Evolutionary conservation across 805 yeast genomes (phyloP), one percentile per base, ranked within the genome.

Genomic region (Scheffersomyces spartinae): DNA sequence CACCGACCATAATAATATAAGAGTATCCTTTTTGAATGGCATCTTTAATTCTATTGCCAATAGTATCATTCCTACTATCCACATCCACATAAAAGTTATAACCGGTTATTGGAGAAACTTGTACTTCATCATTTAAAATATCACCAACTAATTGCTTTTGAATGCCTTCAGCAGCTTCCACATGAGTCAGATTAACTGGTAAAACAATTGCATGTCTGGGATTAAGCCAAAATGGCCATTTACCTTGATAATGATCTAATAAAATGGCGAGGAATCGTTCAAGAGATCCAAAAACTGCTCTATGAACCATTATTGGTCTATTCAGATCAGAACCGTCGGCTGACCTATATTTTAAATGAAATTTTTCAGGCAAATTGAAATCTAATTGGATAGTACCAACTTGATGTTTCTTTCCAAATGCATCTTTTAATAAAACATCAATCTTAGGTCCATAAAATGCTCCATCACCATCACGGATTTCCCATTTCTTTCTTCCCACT

Each of bases 221-320:
- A 35, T 78, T 83, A 22, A 91, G 45, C 98, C 98, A 91, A 47
- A 91, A 85, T 7, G 98, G 98, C 97, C 97, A 91, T 38, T 77
- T 76, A 0, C 97, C 98, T 29, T 71, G 70, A 47, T 74, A 83
- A 36, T 86, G 93, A 47, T 91, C 97, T 26, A 91, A 73, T 32
- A 91, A 58, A 31, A 91, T 68, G 2, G 97, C 95, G 54, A 91
- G 55, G 45, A 91, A 91, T 42, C 98, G 64, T 49, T 91, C 98
- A 6, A 91, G 63, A 0, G 96, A 85, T 0, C 98, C 98, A 47
- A 84, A 83, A 2, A 88, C 84, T 0, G 98, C 98, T 29, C 98
- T 64, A 46, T 91, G 98, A 16, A 91, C 71, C 84, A 91, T 74
- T n/a, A 91, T 88, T 3, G 98, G 98, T 21, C 68, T 68, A 32